Base-by-base conservation (phyloP, 371 early-diverging fungal species). In the Saksenaea vasiformis region DNA sequence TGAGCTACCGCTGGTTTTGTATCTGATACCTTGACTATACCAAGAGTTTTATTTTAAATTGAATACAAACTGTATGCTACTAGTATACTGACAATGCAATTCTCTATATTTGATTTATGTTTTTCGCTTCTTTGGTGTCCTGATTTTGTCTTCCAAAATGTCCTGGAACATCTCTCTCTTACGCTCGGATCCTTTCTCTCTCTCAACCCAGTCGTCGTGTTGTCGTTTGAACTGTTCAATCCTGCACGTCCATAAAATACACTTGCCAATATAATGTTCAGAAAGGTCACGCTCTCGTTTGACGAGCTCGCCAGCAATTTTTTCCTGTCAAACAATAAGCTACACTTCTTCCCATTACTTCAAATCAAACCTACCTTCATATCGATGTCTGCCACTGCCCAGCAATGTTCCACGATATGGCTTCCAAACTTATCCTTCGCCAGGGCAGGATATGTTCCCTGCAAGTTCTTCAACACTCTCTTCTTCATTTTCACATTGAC, bases 361-460 rank as follows among this genome's bases (percentile, higher is more conserved):
- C 17, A 8, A 24, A 1, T 17, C 26, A 41, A 34, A 13, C 8
- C 61, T 68, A 78, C 81, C 70, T 91, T 93, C 66, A 82, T 74
- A 24, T 85, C 82, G n/a, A 94, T 84, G 56, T 92, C 92, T 5
- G 92, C 86, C 13, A 80, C 79, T n/a, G 77, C 76, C 91, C 91
- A 95, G 66, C 86, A 85, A 58, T 85, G 86, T 59, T 95, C 95
- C 8, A 94, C 83, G 14, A 93, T 76, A 61, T 90, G 91, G 38
- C 90, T 88, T 37, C 93, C 94, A 67, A 86, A 93, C 65, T 88
- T 88, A 67, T 94, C 91, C 55, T 77, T 67, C 3, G 91, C 89
- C 43, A 93, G 65, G 5, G 73, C 70, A 35, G 83, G 84, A 66
- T 84, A 90, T 54, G 78, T 73, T 7, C 85, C 85, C 17, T 76